Percentiles rank a stretch among this genome's conserved stretches.
Evolutionary conservation across 1,284 basidiomycete genomes (phyloP).

Genomic region (Phlebopus sp.): DNA sequence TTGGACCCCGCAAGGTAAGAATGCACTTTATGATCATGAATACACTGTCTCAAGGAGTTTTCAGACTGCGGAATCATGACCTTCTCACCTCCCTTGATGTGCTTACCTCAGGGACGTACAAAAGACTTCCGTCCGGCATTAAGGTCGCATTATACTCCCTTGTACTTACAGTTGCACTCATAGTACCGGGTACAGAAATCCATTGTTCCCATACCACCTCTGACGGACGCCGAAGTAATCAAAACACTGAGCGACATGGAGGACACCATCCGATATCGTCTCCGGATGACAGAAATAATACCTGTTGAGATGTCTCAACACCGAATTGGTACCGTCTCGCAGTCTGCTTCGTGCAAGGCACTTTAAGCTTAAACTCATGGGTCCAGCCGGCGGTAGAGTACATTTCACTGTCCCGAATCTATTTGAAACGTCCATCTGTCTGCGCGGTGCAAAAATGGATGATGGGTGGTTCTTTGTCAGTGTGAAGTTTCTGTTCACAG

Average conservation of each 20-base stretch:
- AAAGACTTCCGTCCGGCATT: constrained; percentile 73
- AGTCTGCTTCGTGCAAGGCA: constrained; percentile 9
- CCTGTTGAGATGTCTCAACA: constrained; percentile 75
- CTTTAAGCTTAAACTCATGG: constrained; percentile 16
- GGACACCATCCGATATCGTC: constrained; percentile 70
- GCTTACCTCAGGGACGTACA: constrained; percentile 79
- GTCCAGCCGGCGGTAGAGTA: constrained; percentile 69
- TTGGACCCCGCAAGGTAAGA: constrained; percentile 66
- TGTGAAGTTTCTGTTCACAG: constrained; percentile 73
- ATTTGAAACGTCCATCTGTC: constrained; percentile 75
- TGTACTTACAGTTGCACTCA: constrained; percentile 20
- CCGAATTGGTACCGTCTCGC: constrained; percentile 53
- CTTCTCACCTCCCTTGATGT: constrained; percentile 87
- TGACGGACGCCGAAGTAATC: constrained; percentile 65
- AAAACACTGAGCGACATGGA: constrained; percentile 72
- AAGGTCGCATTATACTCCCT: constrained; percentile 48
- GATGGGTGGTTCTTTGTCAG: constrained; percentile 84
- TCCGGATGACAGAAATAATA: constrained; percentile 70
- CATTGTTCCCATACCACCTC: constrained; percentile 61
- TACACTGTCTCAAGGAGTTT: constrained; percentile 1
- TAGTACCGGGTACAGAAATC: constrained; percentile 48
- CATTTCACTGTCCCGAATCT: constrained; percentile 70
- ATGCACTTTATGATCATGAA: neutral
- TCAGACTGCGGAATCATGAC: constrained; percentile 83
- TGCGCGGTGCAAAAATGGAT: constrained; percentile 61